phyloP scores from a whole-genome alignment of 1,139 yeast genomes.

The Groenewaldozyma sp. region DNA sequence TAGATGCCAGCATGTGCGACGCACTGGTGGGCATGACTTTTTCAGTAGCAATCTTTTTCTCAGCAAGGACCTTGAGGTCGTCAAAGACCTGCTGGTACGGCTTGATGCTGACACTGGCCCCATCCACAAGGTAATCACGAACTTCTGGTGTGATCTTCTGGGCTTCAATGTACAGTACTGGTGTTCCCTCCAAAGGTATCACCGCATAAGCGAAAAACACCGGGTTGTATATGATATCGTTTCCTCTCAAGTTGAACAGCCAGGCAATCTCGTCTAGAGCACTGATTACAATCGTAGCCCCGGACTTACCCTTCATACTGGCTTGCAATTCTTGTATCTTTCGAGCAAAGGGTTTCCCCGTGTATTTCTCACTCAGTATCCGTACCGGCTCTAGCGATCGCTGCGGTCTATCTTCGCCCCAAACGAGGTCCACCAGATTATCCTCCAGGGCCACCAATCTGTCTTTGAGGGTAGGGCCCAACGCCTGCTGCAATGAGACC shows the following conservation, averaged over 20 bases:
- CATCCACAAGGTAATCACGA: constrained; percentile 18
- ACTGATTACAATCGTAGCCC: constrained; percentile 45
- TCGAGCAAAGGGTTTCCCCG: constrained; percentile 35
- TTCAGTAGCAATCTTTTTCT: constrained; percentile 7
- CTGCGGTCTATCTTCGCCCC: constrained; percentile 43
- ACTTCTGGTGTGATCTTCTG: constrained; percentile 45
- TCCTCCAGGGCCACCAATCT: constrained; percentile 53
- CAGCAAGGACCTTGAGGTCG: constrained; percentile 24
- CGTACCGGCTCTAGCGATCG: constrained; percentile 28
- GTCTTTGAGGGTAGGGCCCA: constrained; percentile 26
- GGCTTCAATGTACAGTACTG: constrained; percentile 58
- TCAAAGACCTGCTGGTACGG: constrained; percentile 30
- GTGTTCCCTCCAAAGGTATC: constrained; percentile 44
- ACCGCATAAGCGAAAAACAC: constrained; percentile 78
- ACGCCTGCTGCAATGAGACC: constrained; percentile 28
- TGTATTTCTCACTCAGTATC: constrained; percentile 26
- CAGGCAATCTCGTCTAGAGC: constrained; percentile 91
- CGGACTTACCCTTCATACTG: constrained; percentile 37
- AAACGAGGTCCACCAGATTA: constrained; percentile 68
- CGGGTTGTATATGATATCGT: constrained; percentile 81
- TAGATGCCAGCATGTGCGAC: constrained; percentile 47
- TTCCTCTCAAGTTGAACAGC: constrained; percentile 82
- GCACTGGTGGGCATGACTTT: constrained; percentile 9
- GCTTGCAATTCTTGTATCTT: constrained; percentile 40
- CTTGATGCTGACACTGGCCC: constrained; percentile 23